Evolutionary conservation across 2,329 filamentous ascomycete genomes (phyloP).

Genomic region (Pezicula radicicola): DNA sequence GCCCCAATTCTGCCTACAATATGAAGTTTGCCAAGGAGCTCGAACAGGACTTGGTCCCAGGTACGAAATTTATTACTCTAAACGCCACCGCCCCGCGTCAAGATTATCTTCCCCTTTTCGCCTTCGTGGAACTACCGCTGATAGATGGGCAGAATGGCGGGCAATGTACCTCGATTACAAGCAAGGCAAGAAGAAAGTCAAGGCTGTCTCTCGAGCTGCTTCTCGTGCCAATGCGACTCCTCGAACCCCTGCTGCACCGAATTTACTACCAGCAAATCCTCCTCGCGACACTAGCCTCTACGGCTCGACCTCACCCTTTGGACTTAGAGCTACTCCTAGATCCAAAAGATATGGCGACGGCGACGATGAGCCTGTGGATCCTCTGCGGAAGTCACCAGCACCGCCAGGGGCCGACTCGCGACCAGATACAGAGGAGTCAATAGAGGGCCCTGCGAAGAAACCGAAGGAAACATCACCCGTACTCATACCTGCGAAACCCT

Average conservation of each 20-base stretch:
- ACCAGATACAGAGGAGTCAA: constrained; percentile 11
- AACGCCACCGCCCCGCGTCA: background rate
- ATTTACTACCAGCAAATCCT: background rate
- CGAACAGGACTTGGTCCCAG: constrained; percentile 80
- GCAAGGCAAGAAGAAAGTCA: constrained; percentile 88
- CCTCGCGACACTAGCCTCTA: constrained; percentile 1
- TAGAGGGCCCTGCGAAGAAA: constrained; percentile 6
- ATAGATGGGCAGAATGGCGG: constrained; percentile 67
- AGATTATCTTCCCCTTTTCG: background rate
- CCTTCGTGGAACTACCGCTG: background rate
- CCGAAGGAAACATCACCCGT: constrained; percentile 29
- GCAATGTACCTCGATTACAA: constrained; percentile 93
- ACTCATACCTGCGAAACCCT: constrained; percentile 25
- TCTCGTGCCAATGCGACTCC: constrained; percentile 45
- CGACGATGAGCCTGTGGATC: constrained; percentile 6
- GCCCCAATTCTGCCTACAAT: no score
- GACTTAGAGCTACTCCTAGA: constrained; percentile 4
- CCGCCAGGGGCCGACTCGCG: constrained; percentile 17
- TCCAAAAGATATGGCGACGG: constrained; percentile 1
- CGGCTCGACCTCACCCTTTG: constrained; percentile 14
- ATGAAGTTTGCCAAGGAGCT: constrained; percentile 73
- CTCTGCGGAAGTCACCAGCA: constrained; percentile 16
- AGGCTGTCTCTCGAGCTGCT: constrained; percentile 73
- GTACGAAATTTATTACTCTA: constrained; percentile 30
- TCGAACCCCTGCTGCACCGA: background rate